Evolutionary conservation across 75 land plant genomes (phyloP).

Genomic region (Picea sitchensis): DNA sequence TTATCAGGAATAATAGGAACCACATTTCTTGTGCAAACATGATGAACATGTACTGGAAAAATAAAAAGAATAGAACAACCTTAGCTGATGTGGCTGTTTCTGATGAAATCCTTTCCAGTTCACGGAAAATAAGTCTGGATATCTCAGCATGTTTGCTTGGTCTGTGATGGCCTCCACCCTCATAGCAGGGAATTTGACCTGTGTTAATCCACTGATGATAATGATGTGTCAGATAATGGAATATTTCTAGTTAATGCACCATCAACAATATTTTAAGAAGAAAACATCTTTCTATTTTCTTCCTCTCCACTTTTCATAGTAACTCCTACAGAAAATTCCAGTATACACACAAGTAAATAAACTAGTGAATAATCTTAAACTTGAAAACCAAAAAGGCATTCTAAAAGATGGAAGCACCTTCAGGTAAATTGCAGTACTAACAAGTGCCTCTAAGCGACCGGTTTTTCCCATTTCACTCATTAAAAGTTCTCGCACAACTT

Average conservation of each 20-base stretch:
- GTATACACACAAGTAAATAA: neutral
- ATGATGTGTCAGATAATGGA: neutral
- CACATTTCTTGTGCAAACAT: too few species aligned
- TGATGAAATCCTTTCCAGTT: constrained; percentile 68
- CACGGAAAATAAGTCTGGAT: constrained; percentile 83
- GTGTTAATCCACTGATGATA: constrained; percentile 92
- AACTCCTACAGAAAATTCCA: neutral
- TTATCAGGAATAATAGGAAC: too few species aligned
- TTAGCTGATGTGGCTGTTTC: constrained; percentile 44
- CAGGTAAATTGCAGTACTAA: constrained; percentile 76
- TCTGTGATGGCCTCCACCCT: constrained; percentile 96
- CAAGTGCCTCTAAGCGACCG: constrained; percentile 65
- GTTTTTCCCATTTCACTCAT: constrained; percentile 31
- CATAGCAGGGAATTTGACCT: constrained; percentile 95
- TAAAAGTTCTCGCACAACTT: constrained; percentile 78
- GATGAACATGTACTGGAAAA: too few species aligned
- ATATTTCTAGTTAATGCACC: neutral
- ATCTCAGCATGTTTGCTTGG: constrained; percentile 98
- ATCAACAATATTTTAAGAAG: neutral
- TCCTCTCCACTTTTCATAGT: neutral
- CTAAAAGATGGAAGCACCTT: constrained; percentile 46
- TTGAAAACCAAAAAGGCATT: constrained; percentile 1
- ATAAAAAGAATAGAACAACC: constrained; percentile 27
- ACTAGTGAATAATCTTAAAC: neutral
- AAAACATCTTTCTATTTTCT: neutral